Evolutionary conservation across 2,329 filamentous ascomycete genomes (phyloP).

Genomic region (Fonsecaea nubica): DNA sequence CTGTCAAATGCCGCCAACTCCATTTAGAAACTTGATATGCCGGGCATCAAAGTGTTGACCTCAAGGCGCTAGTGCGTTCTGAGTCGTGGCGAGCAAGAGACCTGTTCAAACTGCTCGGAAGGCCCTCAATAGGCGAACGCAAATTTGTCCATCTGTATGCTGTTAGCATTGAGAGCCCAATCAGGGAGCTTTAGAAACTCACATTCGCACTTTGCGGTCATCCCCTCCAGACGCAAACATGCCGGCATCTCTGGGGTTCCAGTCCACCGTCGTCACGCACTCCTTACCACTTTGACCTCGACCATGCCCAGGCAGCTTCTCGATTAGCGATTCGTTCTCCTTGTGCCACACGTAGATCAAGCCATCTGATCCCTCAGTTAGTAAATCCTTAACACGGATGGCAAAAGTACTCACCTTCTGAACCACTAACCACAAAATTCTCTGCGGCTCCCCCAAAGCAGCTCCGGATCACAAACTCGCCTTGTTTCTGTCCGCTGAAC

Average conservation of each 20-base stretch:
- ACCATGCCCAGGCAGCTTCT: constrained; percentile 75
- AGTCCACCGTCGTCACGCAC: constrained; percentile 83
- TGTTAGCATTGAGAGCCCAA: constrained; percentile 28
- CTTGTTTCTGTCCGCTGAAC: constrained; percentile 77
- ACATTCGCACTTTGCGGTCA: constrained; percentile 85
- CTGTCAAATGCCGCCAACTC: constrained; percentile 25
- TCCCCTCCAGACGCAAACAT: constrained; percentile 93
- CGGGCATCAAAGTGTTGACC: constrained; percentile 44
- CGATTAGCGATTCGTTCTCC: constrained; percentile 75
- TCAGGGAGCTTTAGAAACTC: constrained; percentile 50
- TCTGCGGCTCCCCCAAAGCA: constrained; percentile 88
- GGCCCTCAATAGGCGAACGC: constrained; percentile 25
- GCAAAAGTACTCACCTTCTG: constrained; percentile 69
- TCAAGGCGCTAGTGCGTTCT: constrained; percentile 51
- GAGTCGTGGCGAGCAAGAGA: constrained; percentile 46
- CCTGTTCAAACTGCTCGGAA: constrained; percentile 42
- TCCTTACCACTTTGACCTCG: constrained; percentile 55
- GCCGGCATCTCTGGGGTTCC: constrained; percentile 82
- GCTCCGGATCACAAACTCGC: constrained; percentile 79
- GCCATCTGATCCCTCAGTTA: constrained; percentile 56
- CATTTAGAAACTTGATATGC: constrained; percentile 11
- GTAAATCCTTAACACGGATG: constrained; percentile 36
- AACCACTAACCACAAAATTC: constrained; percentile 89
- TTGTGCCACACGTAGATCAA: constrained; percentile 90
- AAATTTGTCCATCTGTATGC: constrained; percentile 43